phyloP scores from a whole-genome alignment of 306 rosid genomes.

The Lotus japonicus region DNA sequence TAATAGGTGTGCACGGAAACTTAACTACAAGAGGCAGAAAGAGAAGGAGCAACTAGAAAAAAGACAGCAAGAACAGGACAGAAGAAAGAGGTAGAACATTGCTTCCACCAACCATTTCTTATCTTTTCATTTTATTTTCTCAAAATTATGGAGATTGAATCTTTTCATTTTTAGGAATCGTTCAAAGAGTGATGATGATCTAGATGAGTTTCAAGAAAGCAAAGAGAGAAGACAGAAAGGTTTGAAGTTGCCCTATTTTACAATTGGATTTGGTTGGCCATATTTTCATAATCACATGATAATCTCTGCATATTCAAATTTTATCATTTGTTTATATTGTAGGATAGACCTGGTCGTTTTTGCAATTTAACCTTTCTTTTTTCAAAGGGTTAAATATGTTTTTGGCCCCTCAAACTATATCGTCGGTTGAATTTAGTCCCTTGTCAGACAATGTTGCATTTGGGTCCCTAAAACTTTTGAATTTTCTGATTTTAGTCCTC shows the following conservation, averaged over 20 bases:
- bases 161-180: slow-evolving; percentile 45
- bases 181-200: slow-evolving; percentile 55
- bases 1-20: slow-evolving; percentile 68
- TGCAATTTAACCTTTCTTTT: not conserved
- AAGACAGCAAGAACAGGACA: slow-evolving; percentile 44
- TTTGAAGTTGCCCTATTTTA: slow-evolving; percentile 11
- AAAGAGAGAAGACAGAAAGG: slow-evolving; percentile 59
- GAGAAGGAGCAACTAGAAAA: slow-evolving; percentile 64
- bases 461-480: too few relatives aligned
- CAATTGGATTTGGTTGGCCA: not conserved
- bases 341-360: not conserved
- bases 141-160: slow-evolving; percentile 17
- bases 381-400: too few relatives aligned
- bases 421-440: too few relatives aligned
- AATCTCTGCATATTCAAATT: not conserved
- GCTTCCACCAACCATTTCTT: not conserved
- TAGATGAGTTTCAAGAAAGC: slow-evolving; percentile 44
- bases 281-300: not conserved
- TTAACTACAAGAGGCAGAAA: slow-evolving; percentile 70
- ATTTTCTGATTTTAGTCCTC: too few relatives aligned
- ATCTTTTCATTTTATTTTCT: not conserved
- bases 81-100: slow-evolving; percentile 64
- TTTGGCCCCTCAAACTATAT: too few relatives aligned
- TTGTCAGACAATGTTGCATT: too few relatives aligned
- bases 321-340: slow-evolving; percentile 10